Base-by-base conservation (phyloP, 495 filamentous ascomycete species). In the Penicillium salamii region DNA sequence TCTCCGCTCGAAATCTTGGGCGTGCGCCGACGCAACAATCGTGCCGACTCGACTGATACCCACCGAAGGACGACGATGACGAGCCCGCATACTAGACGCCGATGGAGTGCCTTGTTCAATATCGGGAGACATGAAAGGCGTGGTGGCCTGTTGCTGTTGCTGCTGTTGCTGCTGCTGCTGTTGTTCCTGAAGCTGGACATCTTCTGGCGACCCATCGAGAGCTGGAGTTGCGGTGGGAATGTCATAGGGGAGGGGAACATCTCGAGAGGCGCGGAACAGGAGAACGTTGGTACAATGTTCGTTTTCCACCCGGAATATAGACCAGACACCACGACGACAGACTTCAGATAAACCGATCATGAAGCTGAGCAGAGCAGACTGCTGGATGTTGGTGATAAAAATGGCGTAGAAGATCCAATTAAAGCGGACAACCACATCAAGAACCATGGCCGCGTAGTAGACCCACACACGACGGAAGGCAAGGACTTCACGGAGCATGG, bases 401-500 rank as follows among this genome's bases (percentile, higher is more conserved):
- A 96, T 89, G 59, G 87, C 84, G 69, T 95, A 98, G 63, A 91
- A 89, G 42, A 98, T 86, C 93, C 93, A 98, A 57, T 88, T 88
- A 67, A 95, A 97, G 15, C 93, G 86, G 1, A 98, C 71, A n/a
- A 96, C 77, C 0, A 91, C 86, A 63, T 98, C 90, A 23, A 93
- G 19, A 2, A 86, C 58, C 82, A 96, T 95, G 44, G 91, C 86
- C 7, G 64, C 63, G 59, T 97, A 97, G 71, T 98, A 98, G 6
- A 84, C 68, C 84, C 86, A 91, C 3, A 78, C 72, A 5, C 71
- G 73, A 53, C 90, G 90, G 64, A 89, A 87, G 1, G 84, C 90
- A 0, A 91, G 78, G n/a, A 83, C 81, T 33, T 88, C 78, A n/a
- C 93, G 83, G 14, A 98, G 79, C 42, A 90, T 82, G 1, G 74